A percentile compares a stretch with the other conserved stretches of the same genome.
phyloP scores from a whole-genome alignment of 2,329 filamentous ascomycete species.

The Fusarium sp. region DNA sequence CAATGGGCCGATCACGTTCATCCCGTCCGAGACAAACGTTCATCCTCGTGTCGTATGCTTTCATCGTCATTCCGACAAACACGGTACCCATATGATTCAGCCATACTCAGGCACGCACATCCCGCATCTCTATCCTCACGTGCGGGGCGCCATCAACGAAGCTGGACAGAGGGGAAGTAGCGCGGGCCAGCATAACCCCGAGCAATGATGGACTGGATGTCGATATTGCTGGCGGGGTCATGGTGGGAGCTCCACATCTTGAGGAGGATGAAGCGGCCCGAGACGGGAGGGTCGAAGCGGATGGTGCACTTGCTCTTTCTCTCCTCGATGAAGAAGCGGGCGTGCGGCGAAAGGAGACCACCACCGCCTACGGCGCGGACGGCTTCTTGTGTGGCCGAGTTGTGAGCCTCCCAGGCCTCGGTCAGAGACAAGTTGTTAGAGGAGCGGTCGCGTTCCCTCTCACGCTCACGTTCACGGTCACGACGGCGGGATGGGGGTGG shows the following conservation, averaged over 20 bases:
- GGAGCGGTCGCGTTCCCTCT: conserved; percentile 29
- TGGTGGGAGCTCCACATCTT: conserved; percentile 89
- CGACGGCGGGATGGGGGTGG: conserved; percentile 26
- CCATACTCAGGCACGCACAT: background rate
- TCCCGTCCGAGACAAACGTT: background rate
- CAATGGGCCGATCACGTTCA: background rate
- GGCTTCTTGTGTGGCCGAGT: conserved; percentile 68
- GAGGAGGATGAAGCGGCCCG: conserved; percentile 84
- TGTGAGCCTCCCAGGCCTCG: conserved; percentile 60
- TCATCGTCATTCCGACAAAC: conserved; percentile 9
- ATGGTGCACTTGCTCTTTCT: conserved; percentile 89
- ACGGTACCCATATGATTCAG: background rate
- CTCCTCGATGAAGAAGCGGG: conserved; percentile 85
- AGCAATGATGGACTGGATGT: conserved; percentile 87
- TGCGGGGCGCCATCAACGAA: conserved; percentile 57
- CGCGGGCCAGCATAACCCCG: conserved; percentile 88
- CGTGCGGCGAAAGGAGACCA: conserved; percentile 77
- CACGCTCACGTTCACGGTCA: conserved; percentile 36
- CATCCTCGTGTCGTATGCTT: conserved; percentile 15
- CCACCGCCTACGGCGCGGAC: conserved; percentile 68
- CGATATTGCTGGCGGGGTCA: conserved; percentile 77
- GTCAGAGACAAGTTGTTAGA: conserved; percentile 41
- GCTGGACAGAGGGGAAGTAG: conserved; percentile 79
- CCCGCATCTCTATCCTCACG: background rate
- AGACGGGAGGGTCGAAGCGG: conserved; percentile 84